phyloP scores from a whole-genome alignment of 2,329 filamentous ascomycete genomes.

The Ascochyta koolunga region DNA sequence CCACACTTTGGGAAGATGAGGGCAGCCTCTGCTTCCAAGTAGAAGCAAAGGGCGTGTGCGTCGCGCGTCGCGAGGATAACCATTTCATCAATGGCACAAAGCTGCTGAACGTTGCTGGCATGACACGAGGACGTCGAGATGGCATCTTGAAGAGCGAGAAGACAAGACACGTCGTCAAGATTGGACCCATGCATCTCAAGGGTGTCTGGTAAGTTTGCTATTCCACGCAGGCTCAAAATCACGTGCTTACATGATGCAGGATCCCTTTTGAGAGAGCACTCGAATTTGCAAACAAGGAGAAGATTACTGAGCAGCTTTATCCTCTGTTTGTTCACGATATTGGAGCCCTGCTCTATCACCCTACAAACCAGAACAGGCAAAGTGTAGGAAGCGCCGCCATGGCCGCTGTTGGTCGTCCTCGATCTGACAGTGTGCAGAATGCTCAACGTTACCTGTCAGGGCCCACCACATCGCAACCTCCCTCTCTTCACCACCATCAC shows the following conservation, averaged over 20 bases:
- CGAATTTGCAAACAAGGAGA: slow-evolving; percentile 99
- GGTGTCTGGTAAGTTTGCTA: slow-evolving; percentile 56
- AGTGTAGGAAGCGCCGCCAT: slow-evolving; percentile 74
- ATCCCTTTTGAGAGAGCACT: slow-evolving; percentile 97
- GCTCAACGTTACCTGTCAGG: slow-evolving; percentile 63
- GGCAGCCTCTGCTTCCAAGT: slow-evolving; percentile 98
- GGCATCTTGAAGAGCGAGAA: slow-evolving; percentile 99
- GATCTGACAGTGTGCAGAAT: slow-evolving; percentile 49
- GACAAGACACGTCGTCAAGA: slow-evolving; percentile 94
- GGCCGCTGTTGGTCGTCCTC: slow-evolving; percentile 73
- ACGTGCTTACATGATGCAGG: slow-evolving; percentile 59
- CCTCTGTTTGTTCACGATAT: slow-evolving; percentile 98
- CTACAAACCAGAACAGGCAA: slow-evolving; percentile 81
- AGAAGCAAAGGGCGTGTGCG: slow-evolving; percentile 93
- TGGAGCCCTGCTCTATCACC: slow-evolving; percentile 89
- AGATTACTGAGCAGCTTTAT: slow-evolving; percentile 94
- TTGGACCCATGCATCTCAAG: slow-evolving; percentile 98
- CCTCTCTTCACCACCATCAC: slow-evolving; percentile 74
- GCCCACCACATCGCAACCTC: slow-evolving; percentile 64
- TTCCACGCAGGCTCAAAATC: too few species aligned
- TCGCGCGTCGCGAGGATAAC: slow-evolving; percentile 95
- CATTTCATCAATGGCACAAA: slow-evolving; percentile 99
- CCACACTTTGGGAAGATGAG: slow-evolving; percentile 97
- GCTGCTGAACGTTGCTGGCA: slow-evolving; percentile 93
- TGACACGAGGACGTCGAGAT: slow-evolving; percentile 94